Evolutionary conservation across 2,329 filamentous ascomycete species (phyloP), one percentile per base, ranked within the genome.

Genomic region (Claviceps arundinis): DNA sequence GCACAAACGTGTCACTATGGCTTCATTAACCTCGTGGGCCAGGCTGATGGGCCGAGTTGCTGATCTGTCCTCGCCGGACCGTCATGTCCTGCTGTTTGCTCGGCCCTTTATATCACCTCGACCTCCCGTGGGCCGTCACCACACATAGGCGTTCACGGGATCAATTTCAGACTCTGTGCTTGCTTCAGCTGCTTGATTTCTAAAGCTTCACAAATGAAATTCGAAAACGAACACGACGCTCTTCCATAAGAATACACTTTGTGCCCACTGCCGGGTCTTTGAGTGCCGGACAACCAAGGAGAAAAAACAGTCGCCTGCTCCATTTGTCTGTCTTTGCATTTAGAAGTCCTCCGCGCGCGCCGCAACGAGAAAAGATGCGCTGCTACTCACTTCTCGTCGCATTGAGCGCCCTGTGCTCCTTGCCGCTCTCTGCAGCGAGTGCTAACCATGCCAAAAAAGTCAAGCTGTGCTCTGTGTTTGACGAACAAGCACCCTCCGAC

Each of bases 401-500:
- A 19, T 22, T 41, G n/a, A 14, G 45, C 17, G 45, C 14, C 24
- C 16, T 46, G 17, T 40, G 45, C 37, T n/a, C 8, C 2, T 40
- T 40, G 13, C 13, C 45, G 2, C 7, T 42, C 16, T 19, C n/a
- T 24, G n/a, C 24, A 16, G 48, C 44, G 22, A 30, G 4, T 19
- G n/a, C 14, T 13, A n/a, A n/a, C 19, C 14, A 16, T 3, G 13
- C 30, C 4, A 38, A n/a, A 1, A 16, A 50, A 11, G 11, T 14
- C 50, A 19, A 9, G 3, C 38, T n/a, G n/a, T 53, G 54, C 9
- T 50, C 54, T 6, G 51, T 51, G 24, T 47, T 49, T 47, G n/a
- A 22, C 6, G 37, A 37, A 42, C 19, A 46, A 37, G 19, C 45
- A 13, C 42, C 14, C 13, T 4, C 22, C 38, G 40, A 45, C 26